phyloP scores from a whole-genome alignment of 345 rosid species.

The Pistacia integerrima region DNA sequence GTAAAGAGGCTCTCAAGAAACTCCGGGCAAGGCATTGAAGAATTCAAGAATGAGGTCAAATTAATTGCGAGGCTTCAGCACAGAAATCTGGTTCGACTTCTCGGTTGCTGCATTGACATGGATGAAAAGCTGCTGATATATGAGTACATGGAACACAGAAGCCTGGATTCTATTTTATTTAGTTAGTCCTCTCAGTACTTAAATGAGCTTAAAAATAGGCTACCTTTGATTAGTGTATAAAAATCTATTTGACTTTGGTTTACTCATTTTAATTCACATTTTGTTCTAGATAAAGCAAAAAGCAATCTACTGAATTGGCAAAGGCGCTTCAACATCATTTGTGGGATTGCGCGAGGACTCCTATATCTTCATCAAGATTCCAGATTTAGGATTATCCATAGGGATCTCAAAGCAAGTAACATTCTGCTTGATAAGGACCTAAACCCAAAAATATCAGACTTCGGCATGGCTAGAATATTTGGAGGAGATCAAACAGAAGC shows the following conservation, averaged over 20 bases:
- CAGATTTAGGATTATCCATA: slow-evolving; percentile 72
- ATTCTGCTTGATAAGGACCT: slow-evolving; percentile 63
- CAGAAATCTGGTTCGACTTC: slow-evolving; percentile 71
- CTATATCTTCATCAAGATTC: slow-evolving; percentile 85
- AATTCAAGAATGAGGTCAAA: slow-evolving; percentile 82
- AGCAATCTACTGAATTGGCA: slow-evolving; percentile 57
- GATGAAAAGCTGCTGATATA: slow-evolving; percentile 81
- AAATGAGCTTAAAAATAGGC: background rate
- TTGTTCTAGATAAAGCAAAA: slow-evolving; percentile 44
- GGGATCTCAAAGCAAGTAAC: slow-evolving; percentile 86
- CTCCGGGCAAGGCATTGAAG: slow-evolving; percentile 75
- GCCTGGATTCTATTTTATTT: slow-evolving; percentile 73
- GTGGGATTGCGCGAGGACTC: slow-evolving; percentile 79
- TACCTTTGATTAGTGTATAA: background rate
- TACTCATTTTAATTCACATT: background rate
- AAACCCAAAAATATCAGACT: slow-evolving; percentile 78
- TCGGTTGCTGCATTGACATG: slow-evolving; percentile 65
- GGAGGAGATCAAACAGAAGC: slow-evolving; percentile 71
- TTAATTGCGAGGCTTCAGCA: slow-evolving; percentile 86
- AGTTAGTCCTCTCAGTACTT: slow-evolving; percentile 39
- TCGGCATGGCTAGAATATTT: slow-evolving; percentile 87
- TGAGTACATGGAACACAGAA: slow-evolving; percentile 79
- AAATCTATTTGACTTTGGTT: background rate
- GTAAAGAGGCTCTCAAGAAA: slow-evolving; percentile 75
- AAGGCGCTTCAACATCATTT: slow-evolving; percentile 56